These are phyloP conservation scores for Vitis hybrid DNA, from an alignment of 177 flowering plant genomes.

Conservation along the genomic window DNA sequence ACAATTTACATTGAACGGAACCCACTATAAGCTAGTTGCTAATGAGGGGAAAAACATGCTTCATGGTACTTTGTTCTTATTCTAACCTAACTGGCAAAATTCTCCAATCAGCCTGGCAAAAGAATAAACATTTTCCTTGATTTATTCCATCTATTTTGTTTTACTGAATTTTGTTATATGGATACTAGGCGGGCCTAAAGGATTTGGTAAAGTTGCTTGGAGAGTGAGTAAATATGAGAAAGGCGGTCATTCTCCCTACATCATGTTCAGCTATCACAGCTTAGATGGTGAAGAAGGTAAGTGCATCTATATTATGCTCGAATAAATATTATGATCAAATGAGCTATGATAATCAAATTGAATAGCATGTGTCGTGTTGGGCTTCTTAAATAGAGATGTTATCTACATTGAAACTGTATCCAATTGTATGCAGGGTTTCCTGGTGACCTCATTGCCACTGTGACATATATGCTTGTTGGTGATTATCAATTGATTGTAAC, in stretches of 20 bases:
- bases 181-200: constrained; percentile 45
- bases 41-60: constrained; percentile 83
- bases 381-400: neutral
- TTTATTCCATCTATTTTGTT: neutral
- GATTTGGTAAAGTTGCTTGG: constrained; percentile 55
- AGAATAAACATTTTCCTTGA: neutral
- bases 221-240: constrained; percentile 19
- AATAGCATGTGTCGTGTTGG: constrained; percentile 1
- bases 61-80: constrained; percentile 54
- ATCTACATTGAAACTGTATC: neutral
- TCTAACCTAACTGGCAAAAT: neutral
- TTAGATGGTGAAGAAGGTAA: constrained; percentile 49
- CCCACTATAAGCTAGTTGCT: constrained; percentile 48
- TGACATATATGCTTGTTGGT: constrained; percentile 14
- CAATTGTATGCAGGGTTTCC: constrained; percentile 28
- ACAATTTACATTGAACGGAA: constrained; percentile 58
- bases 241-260: constrained; percentile 16
- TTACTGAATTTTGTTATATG: neutral
- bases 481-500: constrained; percentile 7
- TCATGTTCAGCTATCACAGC: constrained; percentile 35
- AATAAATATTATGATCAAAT: constrained; percentile 9
- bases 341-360: no score
- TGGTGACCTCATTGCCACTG: constrained; percentile 24
- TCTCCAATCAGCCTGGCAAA: neutral
- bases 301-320: neutral